These are phyloP conservation scores for Wickerhamiella spandovensis DNA, from an alignment of 805 yeast genomes.

Conservation along the genomic window DNA sequence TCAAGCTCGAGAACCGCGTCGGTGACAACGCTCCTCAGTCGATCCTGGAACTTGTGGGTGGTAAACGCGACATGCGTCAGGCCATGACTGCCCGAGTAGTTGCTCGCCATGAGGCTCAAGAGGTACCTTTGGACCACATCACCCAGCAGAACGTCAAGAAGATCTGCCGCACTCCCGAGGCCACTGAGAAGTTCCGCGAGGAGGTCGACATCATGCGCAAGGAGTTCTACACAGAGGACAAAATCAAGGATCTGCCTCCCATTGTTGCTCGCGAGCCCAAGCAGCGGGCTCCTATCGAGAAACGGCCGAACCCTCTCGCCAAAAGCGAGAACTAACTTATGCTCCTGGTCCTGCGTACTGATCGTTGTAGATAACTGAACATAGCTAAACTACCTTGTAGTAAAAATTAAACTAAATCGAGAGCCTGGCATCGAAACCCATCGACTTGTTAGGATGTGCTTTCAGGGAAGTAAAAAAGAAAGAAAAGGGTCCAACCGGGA, in stretches of 20 bases:
- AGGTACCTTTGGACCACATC: constrained; percentile 35
- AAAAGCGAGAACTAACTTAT: too few species aligned
- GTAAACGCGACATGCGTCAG: constrained; percentile 53
- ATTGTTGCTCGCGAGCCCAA: constrained; percentile 19
- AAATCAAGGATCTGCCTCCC: constrained; percentile 2
- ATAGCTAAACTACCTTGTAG: too few species aligned
- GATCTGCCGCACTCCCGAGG: constrained; percentile 36
- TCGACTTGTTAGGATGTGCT: too few species aligned
- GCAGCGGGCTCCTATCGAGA: constrained; percentile 10
- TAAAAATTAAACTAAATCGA: too few species aligned
- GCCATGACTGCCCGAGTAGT: constrained; percentile 72
- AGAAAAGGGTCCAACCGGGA: constrained; percentile 16
- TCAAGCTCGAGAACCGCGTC: constrained; percentile 69
- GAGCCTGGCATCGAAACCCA: too few species aligned
- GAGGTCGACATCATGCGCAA: constrained; percentile 48
- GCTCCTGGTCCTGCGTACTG: too few species aligned
- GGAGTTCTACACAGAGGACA: constrained; percentile 22
- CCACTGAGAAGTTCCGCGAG: constrained; percentile 39
- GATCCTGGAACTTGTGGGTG: constrained; percentile 74
- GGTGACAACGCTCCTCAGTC: constrained; percentile 89
- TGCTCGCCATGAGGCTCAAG: constrained; percentile 64
- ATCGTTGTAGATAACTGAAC: background rate
- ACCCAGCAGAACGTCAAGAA: constrained; percentile 46
- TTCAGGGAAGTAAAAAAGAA: too few species aligned
- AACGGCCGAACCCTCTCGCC: constrained; percentile 7